Percentiles rank a stretch among this genome's conserved stretches.
Conservation (phyloP, 306 rosid species). For the Trichosanthes cucumerina region DNA sequence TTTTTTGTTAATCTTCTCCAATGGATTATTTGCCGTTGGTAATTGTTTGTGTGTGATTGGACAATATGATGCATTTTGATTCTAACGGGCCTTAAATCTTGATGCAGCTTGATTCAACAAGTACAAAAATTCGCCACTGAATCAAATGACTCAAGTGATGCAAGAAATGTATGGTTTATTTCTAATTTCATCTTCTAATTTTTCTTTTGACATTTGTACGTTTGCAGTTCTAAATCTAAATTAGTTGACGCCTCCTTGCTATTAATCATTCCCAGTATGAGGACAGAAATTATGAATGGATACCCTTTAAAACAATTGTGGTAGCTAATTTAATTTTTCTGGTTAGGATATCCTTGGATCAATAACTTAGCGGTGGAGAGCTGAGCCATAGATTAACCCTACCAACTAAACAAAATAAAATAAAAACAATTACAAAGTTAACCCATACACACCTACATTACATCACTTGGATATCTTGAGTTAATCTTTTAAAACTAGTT, state of each 20-base stretch:
- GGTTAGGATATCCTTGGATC: background rate
- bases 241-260: background rate
- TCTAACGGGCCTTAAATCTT: conserved; percentile 13
- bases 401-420: background rate
- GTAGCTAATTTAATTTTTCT: background rate
- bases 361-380: background rate
- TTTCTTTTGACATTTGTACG: background rate
- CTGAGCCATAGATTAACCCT: background rate
- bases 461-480: background rate
- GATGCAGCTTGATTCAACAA: conserved; percentile 87
- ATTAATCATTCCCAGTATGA: background rate
- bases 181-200: background rate
- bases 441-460: background rate
- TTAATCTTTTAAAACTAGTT: conserved; percentile 2
- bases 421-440: background rate
- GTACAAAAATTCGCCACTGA: conserved; percentile 65
- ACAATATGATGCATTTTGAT: conserved; percentile 14
- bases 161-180: conserved; percentile 72
- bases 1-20: background rate
- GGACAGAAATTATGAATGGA: background rate
- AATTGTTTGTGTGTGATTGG: background rate
- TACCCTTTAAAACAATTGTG: background rate
- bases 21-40: background rate
- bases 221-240: background rate
- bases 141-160: conserved; percentile 60